A percentile compares a stretch with the other conserved stretches of the same genome.
Conservation (phyloP, 1,284 basidiomycete species). For the Ganoderma leucocontextum region DNA sequence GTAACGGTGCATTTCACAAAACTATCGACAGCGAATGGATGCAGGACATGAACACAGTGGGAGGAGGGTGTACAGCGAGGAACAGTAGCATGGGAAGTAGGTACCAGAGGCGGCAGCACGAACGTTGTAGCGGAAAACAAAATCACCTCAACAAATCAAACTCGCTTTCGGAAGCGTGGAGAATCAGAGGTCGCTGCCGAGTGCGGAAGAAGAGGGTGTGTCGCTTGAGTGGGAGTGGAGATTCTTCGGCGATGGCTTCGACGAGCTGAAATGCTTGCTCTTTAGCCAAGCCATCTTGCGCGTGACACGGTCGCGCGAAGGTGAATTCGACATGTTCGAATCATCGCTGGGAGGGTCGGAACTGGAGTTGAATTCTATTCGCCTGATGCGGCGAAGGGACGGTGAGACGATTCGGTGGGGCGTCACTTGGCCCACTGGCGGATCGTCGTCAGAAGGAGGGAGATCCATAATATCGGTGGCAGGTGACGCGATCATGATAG, state of each 20-base stretch:
- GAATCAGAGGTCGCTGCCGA: conserved; percentile 29
- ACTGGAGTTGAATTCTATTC: conserved; percentile 33
- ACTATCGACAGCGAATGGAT: conserved; percentile 14
- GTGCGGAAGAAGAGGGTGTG: conserved; percentile 24
- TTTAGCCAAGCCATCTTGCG: conserved; percentile 33
- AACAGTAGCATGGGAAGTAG: not conserved
- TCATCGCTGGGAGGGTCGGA: conserved; percentile 52
- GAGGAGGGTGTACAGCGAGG: not conserved
- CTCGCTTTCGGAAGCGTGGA: not conserved
- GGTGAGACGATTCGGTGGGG: conserved; percentile 73
- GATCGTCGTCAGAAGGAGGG: conserved; percentile 66
- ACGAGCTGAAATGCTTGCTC: conserved; percentile 14
- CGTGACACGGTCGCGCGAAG: conserved; percentile 47
- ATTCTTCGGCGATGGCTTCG: conserved; percentile 22
- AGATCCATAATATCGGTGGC: conserved; percentile 18
- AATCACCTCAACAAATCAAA: not conserved
- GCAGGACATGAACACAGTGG: not conserved
- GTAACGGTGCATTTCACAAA: not conserved
- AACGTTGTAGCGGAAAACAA: not conserved
- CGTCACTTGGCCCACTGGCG: conserved; percentile 68
- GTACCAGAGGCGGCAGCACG: too few relatives aligned
- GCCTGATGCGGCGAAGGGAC: conserved; percentile 49
- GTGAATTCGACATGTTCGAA: conserved; percentile 50
- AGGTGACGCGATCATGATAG: conserved; percentile 47
- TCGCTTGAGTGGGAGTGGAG: conserved; percentile 26